Percentiles rank a stretch among this genome's conserved stretches.
Evolutionary conservation across 2,329 filamentous ascomycete genomes (phyloP).

Genomic region (Exophiala mesophila): DNA sequence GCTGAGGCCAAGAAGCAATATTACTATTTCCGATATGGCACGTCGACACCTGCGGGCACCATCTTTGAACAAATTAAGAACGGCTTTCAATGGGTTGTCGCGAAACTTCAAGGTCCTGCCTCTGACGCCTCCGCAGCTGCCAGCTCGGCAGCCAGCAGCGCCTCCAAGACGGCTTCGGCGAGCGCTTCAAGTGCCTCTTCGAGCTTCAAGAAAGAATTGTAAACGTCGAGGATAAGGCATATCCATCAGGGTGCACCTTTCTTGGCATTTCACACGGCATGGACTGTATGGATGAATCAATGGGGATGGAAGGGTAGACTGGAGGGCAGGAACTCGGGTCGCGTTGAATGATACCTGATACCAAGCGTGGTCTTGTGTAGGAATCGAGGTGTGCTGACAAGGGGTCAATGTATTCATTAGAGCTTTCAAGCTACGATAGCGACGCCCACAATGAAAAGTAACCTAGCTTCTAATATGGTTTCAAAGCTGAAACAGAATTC

Average conservation of each 20-base stretch:
- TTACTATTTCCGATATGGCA: slow-evolving; percentile 74
- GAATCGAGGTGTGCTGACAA: too few species aligned
- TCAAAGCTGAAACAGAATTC: too few species aligned
- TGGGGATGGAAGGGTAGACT: too few species aligned
- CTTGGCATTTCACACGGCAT: too few species aligned
- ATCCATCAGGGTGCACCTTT: too few species aligned
- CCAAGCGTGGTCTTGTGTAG: too few species aligned
- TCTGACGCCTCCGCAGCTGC: slow-evolving; percentile 39
- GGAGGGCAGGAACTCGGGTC: too few species aligned
- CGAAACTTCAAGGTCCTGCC: slow-evolving; percentile 33
- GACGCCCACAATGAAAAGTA: slow-evolving; percentile 9
- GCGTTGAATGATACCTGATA: too few species aligned
- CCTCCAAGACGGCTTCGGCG: slow-evolving; percentile 14
- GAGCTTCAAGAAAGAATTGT: slow-evolving; percentile 22
- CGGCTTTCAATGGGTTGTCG: slow-evolving; percentile 43
- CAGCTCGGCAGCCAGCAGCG: slow-evolving; percentile 21
- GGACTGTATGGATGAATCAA: too few species aligned
- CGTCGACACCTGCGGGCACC: slow-evolving; percentile 59
- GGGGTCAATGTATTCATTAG: slow-evolving; percentile 9
- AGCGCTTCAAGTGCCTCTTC: slow-evolving; percentile 8
- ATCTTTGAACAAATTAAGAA: slow-evolving; percentile 59
- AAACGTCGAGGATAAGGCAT: too few species aligned
- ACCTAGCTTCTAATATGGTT: too few species aligned
- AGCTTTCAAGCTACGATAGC: slow-evolving; percentile 21
- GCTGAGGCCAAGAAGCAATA: slow-evolving; percentile 67